Base-by-base conservation (phyloP, 2,329 filamentous ascomycete species). In the Microcyclospora tardicrescens region DNA sequence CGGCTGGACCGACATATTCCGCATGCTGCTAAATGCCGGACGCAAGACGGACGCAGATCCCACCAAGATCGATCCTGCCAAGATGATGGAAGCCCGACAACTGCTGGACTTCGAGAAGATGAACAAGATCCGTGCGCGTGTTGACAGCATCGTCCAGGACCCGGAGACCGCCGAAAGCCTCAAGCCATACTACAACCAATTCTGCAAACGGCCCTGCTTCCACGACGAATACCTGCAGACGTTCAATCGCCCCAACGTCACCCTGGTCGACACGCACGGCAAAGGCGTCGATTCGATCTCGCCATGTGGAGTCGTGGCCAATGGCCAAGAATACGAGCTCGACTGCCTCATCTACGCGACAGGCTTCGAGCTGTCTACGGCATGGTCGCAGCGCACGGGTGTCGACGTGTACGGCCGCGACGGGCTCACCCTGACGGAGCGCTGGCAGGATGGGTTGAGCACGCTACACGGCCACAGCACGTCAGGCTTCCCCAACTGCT, bases 121-220 rank as follows among this genome's bases (percentile, higher is more conserved):
- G 29, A 64, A 74, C 13, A 43, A 52, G 2, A 52, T 71, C n/a
- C 66, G 73, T 1, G 55, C 54, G 2, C 64, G 69, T 2, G 60
- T 68, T 5, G 65, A 69, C n/a, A 48, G 59, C 0, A 54, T 69
- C n/a, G 73, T 80, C n/a, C 55, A 66, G 29, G 66, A 79, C 46
- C 54, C 56, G 10, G 55, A 53, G 1, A 72, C 67, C 0, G 75
- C 75, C n/a, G 28, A 19, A 63, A 56, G 2, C 62, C 79, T 6
- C 72, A 75, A 50, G 61, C 73, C 19, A 0, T 77, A 72, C 71
- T 81, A 79, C 49, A 66, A 71, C 0, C 57, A 58, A 0, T 77
- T 71, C 67, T 81, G 77, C 61, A 81, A 81, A 54, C 67, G 77
- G 0, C 75, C 76, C 0, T 68, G 63, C 31, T 79, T 78, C 55